These are phyloP conservation scores for Amphibolis antarctica DNA, from an alignment of 106 monocot genomes.

Conservation along the genomic window DNA sequence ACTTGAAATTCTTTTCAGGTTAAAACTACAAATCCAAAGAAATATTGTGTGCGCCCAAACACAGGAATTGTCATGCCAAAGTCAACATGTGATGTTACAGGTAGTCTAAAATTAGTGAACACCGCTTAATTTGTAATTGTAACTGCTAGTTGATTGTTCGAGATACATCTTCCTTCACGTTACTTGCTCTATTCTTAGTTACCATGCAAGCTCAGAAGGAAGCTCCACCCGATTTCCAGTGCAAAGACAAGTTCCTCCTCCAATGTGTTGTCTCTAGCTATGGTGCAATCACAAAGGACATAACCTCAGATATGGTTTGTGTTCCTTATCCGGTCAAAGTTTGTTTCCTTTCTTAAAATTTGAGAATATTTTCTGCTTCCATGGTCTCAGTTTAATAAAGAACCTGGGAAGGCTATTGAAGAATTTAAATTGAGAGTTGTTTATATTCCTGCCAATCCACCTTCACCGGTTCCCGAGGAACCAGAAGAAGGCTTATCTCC, in stretches of 20 bases:
- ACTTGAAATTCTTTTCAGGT: conserved; percentile 33
- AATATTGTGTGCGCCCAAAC: conserved; percentile 87
- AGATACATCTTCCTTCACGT: not conserved
- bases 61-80: conserved; percentile 56
- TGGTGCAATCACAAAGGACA: conserved; percentile 50
- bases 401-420: conserved; percentile 52
- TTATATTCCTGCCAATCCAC: conserved; percentile 69
- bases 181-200: conserved; percentile 22
- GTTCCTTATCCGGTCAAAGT: not conserved
- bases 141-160: not conserved
- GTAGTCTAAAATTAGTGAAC: conserved; percentile 16
- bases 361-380: not conserved
- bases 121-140: not conserved
- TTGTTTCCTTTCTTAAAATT: not conserved
- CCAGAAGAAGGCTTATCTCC: conserved; percentile 79
- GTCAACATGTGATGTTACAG: conserved; percentile 65
- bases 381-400: conserved; percentile 66
- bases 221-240: conserved; percentile 64
- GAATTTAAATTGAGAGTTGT: conserved; percentile 70
- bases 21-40: conserved; percentile 90
- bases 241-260: conserved; percentile 86
- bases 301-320: conserved; percentile 63
- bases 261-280: conserved; percentile 47
- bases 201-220: conserved; percentile 99
- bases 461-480: conserved; percentile 83